Conservation (phyloP, 345 rosid species). For the Stellera chamaejasme region DNA sequence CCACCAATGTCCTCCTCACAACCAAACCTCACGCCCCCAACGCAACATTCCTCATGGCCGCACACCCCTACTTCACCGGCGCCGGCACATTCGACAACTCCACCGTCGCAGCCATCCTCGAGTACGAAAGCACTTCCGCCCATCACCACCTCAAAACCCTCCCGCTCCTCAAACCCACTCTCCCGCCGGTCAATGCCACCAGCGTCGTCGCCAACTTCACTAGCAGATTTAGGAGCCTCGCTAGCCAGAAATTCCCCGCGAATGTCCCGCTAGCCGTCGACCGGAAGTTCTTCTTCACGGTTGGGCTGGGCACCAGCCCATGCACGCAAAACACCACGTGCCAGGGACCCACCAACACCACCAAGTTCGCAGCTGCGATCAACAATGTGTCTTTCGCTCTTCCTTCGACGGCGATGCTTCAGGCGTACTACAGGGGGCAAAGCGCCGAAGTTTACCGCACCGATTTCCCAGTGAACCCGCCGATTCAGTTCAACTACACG, state of each 20-base stretch:
- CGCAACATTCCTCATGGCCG: constrained; percentile 39
- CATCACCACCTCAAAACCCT: constrained; percentile 13
- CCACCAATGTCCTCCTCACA: constrained; percentile 34
- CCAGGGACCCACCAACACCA: constrained; percentile 33
- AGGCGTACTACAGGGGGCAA: constrained; percentile 32
- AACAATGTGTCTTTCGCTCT: constrained; percentile 35
- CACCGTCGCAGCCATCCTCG: constrained; percentile 34
- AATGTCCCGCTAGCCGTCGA: constrained; percentile 30
- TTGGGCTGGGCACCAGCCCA: constrained; percentile 31
- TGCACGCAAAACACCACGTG: constrained; percentile 34
- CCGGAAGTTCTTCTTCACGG: constrained; percentile 32
- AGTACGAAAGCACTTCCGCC: constrained; percentile 19
- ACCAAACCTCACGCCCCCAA: constrained; percentile 31
- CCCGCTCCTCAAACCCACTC: constrained; percentile 26
- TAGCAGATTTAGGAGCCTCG: constrained; percentile 28
- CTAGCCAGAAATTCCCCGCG: constrained; percentile 30
- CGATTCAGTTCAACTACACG: constrained; percentile 23
- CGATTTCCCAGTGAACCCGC: constrained; percentile 29
- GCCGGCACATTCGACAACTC: constrained; percentile 32
- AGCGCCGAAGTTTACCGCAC: constrained; percentile 30
- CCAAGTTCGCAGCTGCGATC: constrained; percentile 32
- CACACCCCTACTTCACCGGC: constrained; percentile 31
- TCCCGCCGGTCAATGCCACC: constrained; percentile 32
- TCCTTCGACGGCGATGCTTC: constrained; percentile 34
- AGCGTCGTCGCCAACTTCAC: constrained; percentile 23